Percentiles rank a stretch among this genome's conserved stretches.
Conservation (phyloP, 192 early-diverging fungal species). For the Diversispora eburnea region DNA sequence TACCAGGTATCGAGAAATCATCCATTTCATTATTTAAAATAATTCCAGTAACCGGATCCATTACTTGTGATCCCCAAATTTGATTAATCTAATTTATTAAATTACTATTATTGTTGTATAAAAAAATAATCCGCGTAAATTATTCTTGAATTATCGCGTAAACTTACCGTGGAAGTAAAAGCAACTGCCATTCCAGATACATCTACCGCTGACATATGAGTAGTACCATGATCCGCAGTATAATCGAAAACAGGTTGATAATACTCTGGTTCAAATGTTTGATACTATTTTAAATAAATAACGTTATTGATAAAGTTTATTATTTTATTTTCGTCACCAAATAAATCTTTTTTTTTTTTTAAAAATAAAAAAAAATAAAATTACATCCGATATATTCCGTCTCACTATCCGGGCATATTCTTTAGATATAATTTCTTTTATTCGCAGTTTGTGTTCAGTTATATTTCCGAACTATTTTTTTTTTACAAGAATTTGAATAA, state of each 20-base stretch:
- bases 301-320: no score
- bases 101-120: neutral
- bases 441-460: neutral
- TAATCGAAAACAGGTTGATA: constrained; percentile 82
- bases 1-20: constrained; percentile 81
- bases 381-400: neutral
- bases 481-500: neutral
- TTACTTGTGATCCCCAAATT: constrained; percentile 81
- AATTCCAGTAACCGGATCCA: constrained; percentile 88
- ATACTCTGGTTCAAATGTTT: constrained; percentile 67
- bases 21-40: constrained; percentile 97
- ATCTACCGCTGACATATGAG: constrained; percentile 85
- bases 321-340: no score
- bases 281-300: constrained; percentile 21
- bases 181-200: constrained; percentile 71
- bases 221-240: constrained; percentile 83
- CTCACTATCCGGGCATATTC: neutral
- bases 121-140: neutral
- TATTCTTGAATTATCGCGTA: no score
- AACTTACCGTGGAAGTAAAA: constrained; percentile 72
- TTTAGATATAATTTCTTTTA: neutral
- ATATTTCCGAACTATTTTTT: neutral
- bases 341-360: no score
- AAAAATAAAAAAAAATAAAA: neutral
- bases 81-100: constrained; percentile 69